Percentiles rank a stretch among this genome's conserved stretches.
Conservation (phyloP, 495 filamentous ascomycete genomes). For the Neurospora sp. region DNA sequence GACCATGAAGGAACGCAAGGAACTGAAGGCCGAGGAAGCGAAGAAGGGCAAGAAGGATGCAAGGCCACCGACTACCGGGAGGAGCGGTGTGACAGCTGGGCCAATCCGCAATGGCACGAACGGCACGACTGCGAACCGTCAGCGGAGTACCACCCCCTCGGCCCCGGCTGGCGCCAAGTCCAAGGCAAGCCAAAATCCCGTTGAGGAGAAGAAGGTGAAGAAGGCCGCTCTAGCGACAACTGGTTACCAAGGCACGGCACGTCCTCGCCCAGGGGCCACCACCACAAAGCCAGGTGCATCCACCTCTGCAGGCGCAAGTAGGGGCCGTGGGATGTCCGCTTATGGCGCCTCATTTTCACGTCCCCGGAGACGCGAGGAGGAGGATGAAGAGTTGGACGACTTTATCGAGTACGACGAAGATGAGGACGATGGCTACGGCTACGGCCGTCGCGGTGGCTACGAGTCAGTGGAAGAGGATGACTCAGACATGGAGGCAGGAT, state of each 20-base stretch:
- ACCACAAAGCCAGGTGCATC: conserved; percentile 18
- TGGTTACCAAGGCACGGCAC: conserved; percentile 47
- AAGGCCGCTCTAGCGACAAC: conserved; percentile 47
- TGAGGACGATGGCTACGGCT: conserved; percentile 27
- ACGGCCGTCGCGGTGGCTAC: conserved; percentile 21
- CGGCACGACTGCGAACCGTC: not conserved
- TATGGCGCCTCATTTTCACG: conserved; percentile 14
- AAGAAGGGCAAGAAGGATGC: conserved; percentile 7
- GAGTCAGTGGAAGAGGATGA: conserved; percentile 19
- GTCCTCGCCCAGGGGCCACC: conserved; percentile 27
- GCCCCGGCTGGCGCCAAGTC: conserved; percentile 2
- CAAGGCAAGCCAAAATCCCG: conserved; percentile 10
- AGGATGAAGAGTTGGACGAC: conserved; percentile 44
- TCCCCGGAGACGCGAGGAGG: conserved; percentile 39
- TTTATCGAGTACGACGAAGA: conserved; percentile 48
- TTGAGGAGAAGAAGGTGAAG: conserved; percentile 43
- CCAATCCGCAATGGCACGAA: conserved; percentile 10
- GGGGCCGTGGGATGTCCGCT: conserved; percentile 13
- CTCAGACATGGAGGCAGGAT: conserved; percentile 54
- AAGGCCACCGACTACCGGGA: conserved; percentile 9
- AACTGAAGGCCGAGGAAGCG: conserved; percentile 27
- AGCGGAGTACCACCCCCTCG: conserved; percentile 10
- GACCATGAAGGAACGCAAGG: conserved; percentile 38
- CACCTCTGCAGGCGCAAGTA: conserved; percentile 9
- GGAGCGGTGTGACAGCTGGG: conserved; percentile 8